phyloP scores from a whole-genome alignment of 352 stramenopile species.

The Pythium coloratum region DNA sequence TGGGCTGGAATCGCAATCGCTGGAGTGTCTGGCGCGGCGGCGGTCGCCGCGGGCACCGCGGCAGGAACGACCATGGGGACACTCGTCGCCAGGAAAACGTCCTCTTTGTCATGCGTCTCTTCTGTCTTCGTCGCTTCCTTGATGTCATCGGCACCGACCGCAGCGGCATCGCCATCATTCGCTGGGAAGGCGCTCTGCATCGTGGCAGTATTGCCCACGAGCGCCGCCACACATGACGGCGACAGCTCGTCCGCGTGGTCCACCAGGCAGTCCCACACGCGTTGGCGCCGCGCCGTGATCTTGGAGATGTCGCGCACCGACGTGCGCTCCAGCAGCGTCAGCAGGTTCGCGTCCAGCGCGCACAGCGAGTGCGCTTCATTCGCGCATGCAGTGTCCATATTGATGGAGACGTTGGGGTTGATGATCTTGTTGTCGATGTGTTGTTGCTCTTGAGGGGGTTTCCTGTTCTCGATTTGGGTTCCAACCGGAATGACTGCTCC shows the following conservation, averaged over 20 bases:
- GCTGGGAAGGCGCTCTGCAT: conserved; percentile 17
- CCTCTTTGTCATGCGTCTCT: background rate
- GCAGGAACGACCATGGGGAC: background rate
- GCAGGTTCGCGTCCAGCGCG: conserved; percentile 45
- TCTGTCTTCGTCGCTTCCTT: background rate
- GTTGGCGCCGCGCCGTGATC: conserved; percentile 39
- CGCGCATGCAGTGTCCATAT: conserved; percentile 34
- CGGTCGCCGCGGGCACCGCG: background rate
- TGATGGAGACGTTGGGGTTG: conserved; percentile 6
- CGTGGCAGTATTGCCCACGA: conserved; percentile 34
- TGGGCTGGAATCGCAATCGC: background rate
- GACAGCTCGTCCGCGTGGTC: conserved; percentile 55
- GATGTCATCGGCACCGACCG: background rate
- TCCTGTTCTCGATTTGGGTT: background rate
- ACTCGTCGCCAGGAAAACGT: background rate
- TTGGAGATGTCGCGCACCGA: conserved; percentile 34
- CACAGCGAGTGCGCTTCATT: conserved; percentile 45
- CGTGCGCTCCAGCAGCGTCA: conserved; percentile 47
- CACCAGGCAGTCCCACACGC: conserved; percentile 54
- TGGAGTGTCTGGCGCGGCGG: background rate
- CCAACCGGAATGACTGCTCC: background rate
- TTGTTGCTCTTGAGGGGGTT: too few relatives aligned
- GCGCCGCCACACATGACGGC: conserved; percentile 43
- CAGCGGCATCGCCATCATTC: conserved; percentile 6
- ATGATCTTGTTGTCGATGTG: background rate